Evolutionary conservation across 139 green algal genomes (phyloP).

Genomic region (Tetratostichococcus sp.): DNA sequence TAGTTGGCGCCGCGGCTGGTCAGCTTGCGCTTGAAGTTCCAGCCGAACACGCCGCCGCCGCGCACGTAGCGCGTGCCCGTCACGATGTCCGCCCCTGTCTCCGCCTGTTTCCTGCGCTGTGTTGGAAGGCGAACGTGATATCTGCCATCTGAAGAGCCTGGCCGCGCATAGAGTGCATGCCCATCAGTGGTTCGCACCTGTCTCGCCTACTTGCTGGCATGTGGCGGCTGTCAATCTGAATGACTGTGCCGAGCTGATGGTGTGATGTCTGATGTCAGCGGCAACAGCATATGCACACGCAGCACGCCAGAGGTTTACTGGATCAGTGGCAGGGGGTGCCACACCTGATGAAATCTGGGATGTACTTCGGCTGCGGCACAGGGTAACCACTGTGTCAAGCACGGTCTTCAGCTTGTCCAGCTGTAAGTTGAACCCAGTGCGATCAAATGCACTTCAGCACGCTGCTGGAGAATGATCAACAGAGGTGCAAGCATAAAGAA

Average conservation of each 20-base stretch:
- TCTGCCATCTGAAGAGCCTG: too few species aligned
- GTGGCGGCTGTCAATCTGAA: neutral
- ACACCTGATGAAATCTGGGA: slow-evolving; percentile 48
- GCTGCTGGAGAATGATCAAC: too few species aligned
- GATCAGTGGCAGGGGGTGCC: too few species aligned
- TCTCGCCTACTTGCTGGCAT: neutral
- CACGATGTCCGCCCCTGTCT: slow-evolving; percentile 76
- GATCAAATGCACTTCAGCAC: neutral
- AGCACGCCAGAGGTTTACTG: too few species aligned
- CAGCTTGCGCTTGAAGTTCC: slow-evolving; percentile 84
- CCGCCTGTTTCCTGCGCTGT: slow-evolving; percentile 46
- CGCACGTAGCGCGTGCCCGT: slow-evolving; percentile 79
- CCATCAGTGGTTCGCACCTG: too few species aligned
- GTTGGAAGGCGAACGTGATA: too few species aligned
- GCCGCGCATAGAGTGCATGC: too few species aligned
- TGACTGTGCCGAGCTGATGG: too few species aligned
- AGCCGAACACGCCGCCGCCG: slow-evolving; percentile 86
- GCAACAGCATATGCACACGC: too few species aligned
- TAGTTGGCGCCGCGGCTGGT: slow-evolving; percentile 89
- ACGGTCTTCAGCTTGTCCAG: too few species aligned
- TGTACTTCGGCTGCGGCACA: slow-evolving; percentile 63
- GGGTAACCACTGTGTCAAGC: neutral
- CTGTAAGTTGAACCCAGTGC: neutral
- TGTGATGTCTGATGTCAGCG: too few species aligned
- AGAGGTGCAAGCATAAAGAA: too few species aligned